phyloP scores from a whole-genome alignment of 1,284 basidiomycete species.

The Sporisorium sorghi region DNA sequence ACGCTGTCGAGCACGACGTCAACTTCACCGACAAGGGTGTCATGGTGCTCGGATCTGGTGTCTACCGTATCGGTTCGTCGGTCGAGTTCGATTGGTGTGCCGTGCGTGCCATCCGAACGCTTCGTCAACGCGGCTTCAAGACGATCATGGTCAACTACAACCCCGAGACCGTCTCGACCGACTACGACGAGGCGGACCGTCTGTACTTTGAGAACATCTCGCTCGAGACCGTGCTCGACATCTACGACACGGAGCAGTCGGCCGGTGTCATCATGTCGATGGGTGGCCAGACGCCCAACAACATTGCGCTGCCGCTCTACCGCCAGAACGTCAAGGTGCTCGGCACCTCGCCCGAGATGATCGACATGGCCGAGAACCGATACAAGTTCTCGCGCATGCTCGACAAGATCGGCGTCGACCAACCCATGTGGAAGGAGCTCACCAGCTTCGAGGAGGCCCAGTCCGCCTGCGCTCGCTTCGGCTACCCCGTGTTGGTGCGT shows the following conservation, averaged over 20 bases:
- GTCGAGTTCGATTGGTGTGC: constrained; percentile 99
- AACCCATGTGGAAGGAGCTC: constrained; percentile 96
- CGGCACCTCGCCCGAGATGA: constrained; percentile 99
- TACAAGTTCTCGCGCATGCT: constrained; percentile 99
- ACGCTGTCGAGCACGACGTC: constrained; percentile 91
- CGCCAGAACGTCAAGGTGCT: constrained; percentile 98
- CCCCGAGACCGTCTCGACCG: constrained; percentile 97
- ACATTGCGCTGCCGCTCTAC: constrained; percentile 91
- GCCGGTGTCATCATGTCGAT: constrained; percentile 94
- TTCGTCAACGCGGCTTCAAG: constrained; percentile 91
- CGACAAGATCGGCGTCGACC: constrained; percentile 97
- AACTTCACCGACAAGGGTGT: constrained; percentile 89
- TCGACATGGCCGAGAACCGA: constrained; percentile 97
- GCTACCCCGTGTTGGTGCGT: constrained; percentile 94
- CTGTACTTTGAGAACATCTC: constrained; percentile 99
- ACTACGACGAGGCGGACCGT: constrained; percentile 98
- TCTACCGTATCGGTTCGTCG: constrained; percentile 97
- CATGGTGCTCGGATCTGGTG: constrained; percentile 97
- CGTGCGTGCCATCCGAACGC: constrained; percentile 92
- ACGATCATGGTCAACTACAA: constrained; percentile 99
- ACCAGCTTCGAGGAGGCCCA: constrained; percentile 89
- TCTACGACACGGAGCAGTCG: constrained; percentile 91
- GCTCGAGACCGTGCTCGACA: constrained; percentile 94
- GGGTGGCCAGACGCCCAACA: constrained; percentile 99
- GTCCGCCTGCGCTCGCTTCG: constrained; percentile 70